Evolutionary conservation across 805 yeast species (phyloP).

Genomic region (Candida coleopterorum): DNA sequence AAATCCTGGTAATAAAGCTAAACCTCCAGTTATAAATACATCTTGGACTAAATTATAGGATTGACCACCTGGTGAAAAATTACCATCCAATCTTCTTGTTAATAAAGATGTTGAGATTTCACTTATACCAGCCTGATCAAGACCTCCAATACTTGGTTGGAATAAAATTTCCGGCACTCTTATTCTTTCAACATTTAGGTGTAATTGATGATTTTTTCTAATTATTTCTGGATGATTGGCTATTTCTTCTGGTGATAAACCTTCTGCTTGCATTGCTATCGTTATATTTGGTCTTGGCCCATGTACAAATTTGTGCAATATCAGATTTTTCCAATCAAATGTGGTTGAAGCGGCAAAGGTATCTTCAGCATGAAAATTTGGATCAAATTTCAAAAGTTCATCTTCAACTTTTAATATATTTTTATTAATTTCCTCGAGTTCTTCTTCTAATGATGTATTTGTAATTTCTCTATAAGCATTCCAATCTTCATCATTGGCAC

Average conservation of each 20-base stretch:
- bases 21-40: conserved; percentile 85
- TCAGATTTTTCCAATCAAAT: conserved; percentile 79
- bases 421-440: conserved; percentile 68
- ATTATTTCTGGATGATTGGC: conserved; percentile 55
- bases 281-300: conserved; percentile 87
- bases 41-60: conserved; percentile 51
- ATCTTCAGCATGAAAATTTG: conserved; percentile 80
- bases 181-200: conserved; percentile 84
- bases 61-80: conserved; percentile 51
- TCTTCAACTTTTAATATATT: conserved; percentile 62
- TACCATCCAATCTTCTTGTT: conserved; percentile 53
- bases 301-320: conserved; percentile 76
- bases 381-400: conserved; percentile 75
- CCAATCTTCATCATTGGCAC: conserved; percentile 96
- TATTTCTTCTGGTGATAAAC: conserved; percentile 38
- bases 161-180: conserved; percentile 89
- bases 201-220: conserved; percentile 88
- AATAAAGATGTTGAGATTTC: conserved; percentile 72
- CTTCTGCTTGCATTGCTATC: conserved; percentile 38
- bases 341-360: conserved; percentile 65
- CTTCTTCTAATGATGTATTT: conserved; percentile 70
- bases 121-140: conserved; percentile 91
- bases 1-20: conserved; percentile 60
- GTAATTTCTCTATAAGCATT: conserved; percentile 80
- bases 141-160: conserved; percentile 90